Evolutionary conservation across 139 green algal species (phyloP), one percentile per base, ranked within the genome.

Genomic region (Axilococcus clingmanii): DNA sequence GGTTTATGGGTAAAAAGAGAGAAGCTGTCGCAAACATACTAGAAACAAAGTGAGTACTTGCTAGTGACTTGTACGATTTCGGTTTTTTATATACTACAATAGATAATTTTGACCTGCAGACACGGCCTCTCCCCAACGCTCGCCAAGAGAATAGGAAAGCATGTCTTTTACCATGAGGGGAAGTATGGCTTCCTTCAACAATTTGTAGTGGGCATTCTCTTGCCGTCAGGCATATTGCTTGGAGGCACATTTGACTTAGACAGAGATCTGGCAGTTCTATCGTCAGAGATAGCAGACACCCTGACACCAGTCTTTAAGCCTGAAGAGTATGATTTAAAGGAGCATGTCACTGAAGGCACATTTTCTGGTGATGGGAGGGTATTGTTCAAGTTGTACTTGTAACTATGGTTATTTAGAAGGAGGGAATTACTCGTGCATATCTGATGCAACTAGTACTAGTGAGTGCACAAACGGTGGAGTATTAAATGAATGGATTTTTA

Each of bases 241-340:
- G 45, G 45, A 37, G 16, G 16, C 31, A 40, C 17, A 6, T 53
- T 53, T 53, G 45, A 53, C 19, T 15, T 53, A 9, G 45, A 53
- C 19, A 40, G 45, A 19, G 45, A 53, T 16, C 16, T 33, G 11
- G 19, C 16, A n/a, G 6, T 23, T 37, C 16, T 53, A 16, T 9
- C 40, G 12, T 11, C 6, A n/a, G 16, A 25, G 16, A 6, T 53
- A 37, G 29, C 45, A 8, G 14, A 6, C 6, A 16, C 40, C 12
- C 16, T 53, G 16, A 9, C 14, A 8, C 8, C 45, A 8, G 45
- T 53, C 9, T 53, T 53, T 33, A 20, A 19, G 40, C 19, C 45
- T 23, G 6, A 38, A 23, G 45, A 53, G 16, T 53, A 53, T 16
- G 8, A 6, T 11, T 22, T 53, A 37, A 20, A 37, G 8, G 45